Evolutionary conservation across 148 eudicot species (phyloP).

Genomic region (Cornus kousa): DNA sequence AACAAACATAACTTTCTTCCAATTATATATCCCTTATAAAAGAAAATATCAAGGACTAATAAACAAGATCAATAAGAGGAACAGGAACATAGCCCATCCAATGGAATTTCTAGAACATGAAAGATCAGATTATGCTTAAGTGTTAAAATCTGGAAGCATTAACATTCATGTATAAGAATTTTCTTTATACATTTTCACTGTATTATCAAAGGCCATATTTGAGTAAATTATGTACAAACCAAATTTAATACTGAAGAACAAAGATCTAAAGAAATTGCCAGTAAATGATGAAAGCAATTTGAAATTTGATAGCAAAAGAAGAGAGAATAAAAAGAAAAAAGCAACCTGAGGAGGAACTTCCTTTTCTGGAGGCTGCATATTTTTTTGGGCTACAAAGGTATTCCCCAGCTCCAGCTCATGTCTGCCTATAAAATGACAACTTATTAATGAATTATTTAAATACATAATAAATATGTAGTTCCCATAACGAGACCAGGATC

Average conservation of each 20-base stretch:
- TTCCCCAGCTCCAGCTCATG: slow-evolving; percentile 79
- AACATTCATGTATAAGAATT: not conserved
- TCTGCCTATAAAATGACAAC: slow-evolving; percentile 47
- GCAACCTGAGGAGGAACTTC: slow-evolving; percentile 85
- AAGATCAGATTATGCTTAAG: not conserved
- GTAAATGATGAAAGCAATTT: not conserved
- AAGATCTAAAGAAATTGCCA: not conserved
- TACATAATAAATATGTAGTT: not conserved
- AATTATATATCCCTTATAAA: not conserved
- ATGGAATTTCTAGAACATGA: not conserved
- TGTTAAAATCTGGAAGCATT: not conserved
- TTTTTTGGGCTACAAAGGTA: slow-evolving; percentile 55
- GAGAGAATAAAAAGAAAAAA: slow-evolving; percentile 10
- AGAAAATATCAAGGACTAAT: not conserved
- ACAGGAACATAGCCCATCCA: not conserved
- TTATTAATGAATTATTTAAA: slow-evolving; percentile 2
- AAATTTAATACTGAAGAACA: not conserved
- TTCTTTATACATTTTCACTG: not conserved
- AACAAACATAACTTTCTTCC: not conserved
- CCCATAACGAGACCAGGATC: not conserved
- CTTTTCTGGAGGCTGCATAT: slow-evolving; percentile 58
- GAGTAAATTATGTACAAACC: not conserved
- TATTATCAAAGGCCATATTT: not conserved
- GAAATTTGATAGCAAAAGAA: not conserved
- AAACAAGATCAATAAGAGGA: not conserved